Base-by-base conservation (phyloP, 75 land plant genomes). In the Pinus taeda region DNA sequence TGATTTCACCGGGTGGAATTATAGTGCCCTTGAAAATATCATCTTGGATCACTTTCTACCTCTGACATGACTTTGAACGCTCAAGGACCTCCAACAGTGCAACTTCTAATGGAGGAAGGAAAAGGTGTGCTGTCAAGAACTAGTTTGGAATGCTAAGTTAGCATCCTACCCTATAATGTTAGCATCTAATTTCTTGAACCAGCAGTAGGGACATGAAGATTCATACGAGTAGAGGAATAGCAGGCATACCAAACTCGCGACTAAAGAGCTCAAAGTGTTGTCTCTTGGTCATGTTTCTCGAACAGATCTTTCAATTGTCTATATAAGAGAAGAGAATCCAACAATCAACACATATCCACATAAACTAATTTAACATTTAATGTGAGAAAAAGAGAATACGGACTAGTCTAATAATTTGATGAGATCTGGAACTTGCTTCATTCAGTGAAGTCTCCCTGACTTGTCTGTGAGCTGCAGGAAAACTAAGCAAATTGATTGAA, bases 351-450 rank as follows among this genome's bases (percentile, higher is more conserved):
- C 6, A 30, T 60, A 9, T 20, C 11, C 39, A 29, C 58, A n/a
- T 1, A 12, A 37, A 55, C 0, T 49, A 26, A 42, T 67, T 36
- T 66, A 14, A 17, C 6, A 45, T 36, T n/a, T 26, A 36, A 21
- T 6, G 37, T 65, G 30, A 26, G 70, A 42, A 17, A 29, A 36
- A n/a, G 69, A 3, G 81, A 56, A 18, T 24, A 57, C 91, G 30
- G 29, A 95, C 99, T 95, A 97, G 60, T 87, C 90, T 86, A 12
- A 97, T 85, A 29, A 97, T 97, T 76, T 95, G 98, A 88, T 97
- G 99, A 26, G 99, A 97, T 76, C 99, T 89, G 20, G 99, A 97
- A 77, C 98, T 95, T 55, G 80, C 77, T 56, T 95, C 98, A 79
- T 97, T 97, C 65, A 97, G 63, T 11, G 80, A 78, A 21, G 99